Base-by-base conservation (phyloP, 2,329 filamentous ascomycete species). In the Fusarium kyushuense region DNA sequence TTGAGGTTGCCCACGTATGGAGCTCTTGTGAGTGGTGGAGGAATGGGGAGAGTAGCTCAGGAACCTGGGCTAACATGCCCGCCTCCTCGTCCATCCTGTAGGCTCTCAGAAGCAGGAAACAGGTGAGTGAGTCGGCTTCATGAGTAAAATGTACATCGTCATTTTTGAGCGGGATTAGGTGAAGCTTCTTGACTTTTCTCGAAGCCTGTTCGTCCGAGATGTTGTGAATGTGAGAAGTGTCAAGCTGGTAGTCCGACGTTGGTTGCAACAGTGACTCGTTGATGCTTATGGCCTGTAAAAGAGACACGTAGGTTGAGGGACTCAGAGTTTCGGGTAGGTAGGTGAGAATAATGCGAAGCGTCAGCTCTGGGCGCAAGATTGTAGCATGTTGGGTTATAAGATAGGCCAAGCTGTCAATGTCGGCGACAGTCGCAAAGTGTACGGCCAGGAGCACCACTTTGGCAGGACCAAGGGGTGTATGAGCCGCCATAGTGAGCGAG, bases 391-490 rank as follows among this genome's bases (percentile, higher is more conserved):
- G 81, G 23, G 85, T 82, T 53, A 87, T 84, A 65, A 96, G 82
- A 54, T 82, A 82, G 58, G 86, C 84, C 62, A 96, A 80, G 67
- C 85, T 84, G 70, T 84, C 77, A 71, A 94, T 82, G 76, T 94
- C 87, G 74, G 87, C 84, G 72, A 87, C 86, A 64, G 86, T 85
- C 54, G 92, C 88, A 71, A 90, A 85, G 73, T 93, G 87, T 23
- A 89, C 89, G 43, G 92, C 90, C 49, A 95, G 85, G 59, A 96
- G 86, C 59, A 93, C 81, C 69, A 90, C 87, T 76, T 93, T 92
- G 58, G 90, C 84, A 49, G 88, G 83, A 13, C 90, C 89, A 57
- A 92, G 82, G 43, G 79, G 48, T 13, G 57, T 43, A 25, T 49
- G 75, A 54, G 58, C 57, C 33, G 62, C 68, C 75, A 77, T 77